Conservation (phyloP, 2,329 filamentous ascomycete species). For the Penicillium sclerotigenum region DNA sequence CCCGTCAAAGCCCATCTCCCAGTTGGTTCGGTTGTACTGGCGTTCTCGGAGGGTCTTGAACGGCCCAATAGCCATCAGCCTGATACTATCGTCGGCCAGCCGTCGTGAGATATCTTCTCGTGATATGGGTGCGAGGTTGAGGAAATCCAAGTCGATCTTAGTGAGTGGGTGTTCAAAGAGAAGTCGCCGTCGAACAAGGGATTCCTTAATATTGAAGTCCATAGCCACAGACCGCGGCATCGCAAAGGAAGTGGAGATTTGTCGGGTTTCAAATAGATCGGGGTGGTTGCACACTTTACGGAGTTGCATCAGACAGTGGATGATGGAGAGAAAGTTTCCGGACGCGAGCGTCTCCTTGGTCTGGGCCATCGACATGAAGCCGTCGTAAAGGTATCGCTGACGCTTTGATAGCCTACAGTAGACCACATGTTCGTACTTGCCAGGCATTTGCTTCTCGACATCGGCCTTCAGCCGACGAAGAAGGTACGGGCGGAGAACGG, state of each 20-base stretch:
- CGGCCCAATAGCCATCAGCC: slow-evolving; percentile 66
- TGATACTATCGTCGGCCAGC: slow-evolving; percentile 53
- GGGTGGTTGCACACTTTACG: slow-evolving; percentile 98
- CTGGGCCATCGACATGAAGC: slow-evolving; percentile 85
- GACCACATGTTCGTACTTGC: slow-evolving; percentile 95
- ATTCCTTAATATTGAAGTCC: slow-evolving; percentile 70
- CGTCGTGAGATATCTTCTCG: slow-evolving; percentile 63
- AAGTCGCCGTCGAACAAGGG: slow-evolving; percentile 64
- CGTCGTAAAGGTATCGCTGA: slow-evolving; percentile 92
- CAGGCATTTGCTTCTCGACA: slow-evolving; percentile 98
- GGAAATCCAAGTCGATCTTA: slow-evolving; percentile 67
- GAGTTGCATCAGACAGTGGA: slow-evolving; percentile 96
- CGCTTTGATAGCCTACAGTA: slow-evolving; percentile 93
- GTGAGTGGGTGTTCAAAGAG: slow-evolving; percentile 61
- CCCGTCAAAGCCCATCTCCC: slow-evolving; percentile 60
- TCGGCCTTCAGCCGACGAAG: slow-evolving; percentile 89
- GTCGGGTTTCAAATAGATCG: slow-evolving; percentile 90
- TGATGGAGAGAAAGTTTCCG: slow-evolving; percentile 95
- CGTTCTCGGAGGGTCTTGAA: slow-evolving; percentile 69
- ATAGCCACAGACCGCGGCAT: slow-evolving; percentile 77
- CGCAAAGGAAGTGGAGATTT: slow-evolving; percentile 94
- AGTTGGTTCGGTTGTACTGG: slow-evolving; percentile 58
- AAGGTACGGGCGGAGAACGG: slow-evolving; percentile 87
- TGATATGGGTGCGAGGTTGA: slow-evolving; percentile 72
- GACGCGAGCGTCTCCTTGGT: slow-evolving; percentile 85